A percentile compares a stretch with the other conserved stretches of the same genome.
These are phyloP conservation scores for Asterionellopsis glacialis DNA, from an alignment of 108 stramenopile species.

Conservation along the genomic window DNA sequence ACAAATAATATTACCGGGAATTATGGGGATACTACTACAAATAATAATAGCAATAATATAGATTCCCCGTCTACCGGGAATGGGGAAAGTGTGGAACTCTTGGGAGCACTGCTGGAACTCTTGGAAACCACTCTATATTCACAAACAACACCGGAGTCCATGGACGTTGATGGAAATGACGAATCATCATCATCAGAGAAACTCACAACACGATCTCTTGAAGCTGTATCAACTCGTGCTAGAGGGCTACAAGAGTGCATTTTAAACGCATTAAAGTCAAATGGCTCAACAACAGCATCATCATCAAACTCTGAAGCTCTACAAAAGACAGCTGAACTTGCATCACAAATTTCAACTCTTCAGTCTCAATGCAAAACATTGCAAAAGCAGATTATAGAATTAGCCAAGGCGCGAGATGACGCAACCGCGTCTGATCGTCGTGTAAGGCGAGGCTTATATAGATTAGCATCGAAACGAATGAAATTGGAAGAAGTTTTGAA, in stretches of 20 bases:
- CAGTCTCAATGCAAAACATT: constrained; percentile 21
- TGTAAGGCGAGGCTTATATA: constrained; percentile 74
- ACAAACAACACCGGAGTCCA: constrained; percentile 5
- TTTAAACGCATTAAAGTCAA: constrained; percentile 11
- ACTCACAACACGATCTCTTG: background rate
- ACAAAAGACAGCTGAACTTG: constrained; percentile 5
- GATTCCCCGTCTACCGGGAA: constrained; percentile 20
- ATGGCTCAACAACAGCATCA: background rate
- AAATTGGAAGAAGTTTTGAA: constrained; percentile 65
- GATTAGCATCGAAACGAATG: constrained; percentile 61
- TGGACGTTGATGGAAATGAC: background rate
- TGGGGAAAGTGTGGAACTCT: constrained; percentile 30
- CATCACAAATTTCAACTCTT: constrained; percentile 14
- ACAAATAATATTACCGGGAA: constrained; percentile 27
- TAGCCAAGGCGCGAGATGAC: constrained; percentile 64
- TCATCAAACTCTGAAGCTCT: background rate
- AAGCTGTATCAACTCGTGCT: constrained; percentile 2
- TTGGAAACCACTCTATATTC: constrained; percentile 8
- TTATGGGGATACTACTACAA: constrained; percentile 18
- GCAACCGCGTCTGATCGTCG: constrained; percentile 57
- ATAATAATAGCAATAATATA: constrained; percentile 3
- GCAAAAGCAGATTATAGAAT: constrained; percentile 52
- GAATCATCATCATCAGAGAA: background rate
- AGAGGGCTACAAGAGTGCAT: constrained; percentile 54
- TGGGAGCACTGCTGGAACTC: constrained; percentile 21